A percentile compares a stretch with the other conserved stretches of the same genome.
phyloP scores from a whole-genome alignment of 768 basidiomycete genomes.

The Suillus luteus region DNA sequence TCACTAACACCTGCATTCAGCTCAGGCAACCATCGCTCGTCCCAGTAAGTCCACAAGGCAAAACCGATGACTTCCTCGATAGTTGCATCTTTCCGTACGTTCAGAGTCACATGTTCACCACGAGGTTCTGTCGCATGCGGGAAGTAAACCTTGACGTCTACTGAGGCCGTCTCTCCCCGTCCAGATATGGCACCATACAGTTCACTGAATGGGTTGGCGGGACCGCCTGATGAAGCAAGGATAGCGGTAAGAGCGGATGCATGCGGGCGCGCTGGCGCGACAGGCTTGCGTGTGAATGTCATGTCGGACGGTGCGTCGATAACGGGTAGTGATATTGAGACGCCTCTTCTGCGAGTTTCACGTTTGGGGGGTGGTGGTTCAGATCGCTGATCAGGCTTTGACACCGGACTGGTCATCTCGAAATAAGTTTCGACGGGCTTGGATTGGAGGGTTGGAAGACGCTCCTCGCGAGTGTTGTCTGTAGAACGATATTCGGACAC shows the following conservation, averaged over 20 bases:
- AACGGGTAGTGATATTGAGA: constrained; percentile 30
- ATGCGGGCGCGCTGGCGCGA: constrained; percentile 43
- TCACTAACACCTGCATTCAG: constrained; percentile 67
- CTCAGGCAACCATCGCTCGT: constrained; percentile 78
- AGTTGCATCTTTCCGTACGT: constrained; percentile 83
- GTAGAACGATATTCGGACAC: constrained; percentile 53
- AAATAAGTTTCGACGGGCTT: constrained; percentile 46
- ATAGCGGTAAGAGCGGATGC: constrained; percentile 74
- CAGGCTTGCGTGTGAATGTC: constrained; percentile 54
- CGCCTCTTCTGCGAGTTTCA: constrained; percentile 31
- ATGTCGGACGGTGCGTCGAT: constrained; percentile 28
- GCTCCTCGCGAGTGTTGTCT: constrained; percentile 31
- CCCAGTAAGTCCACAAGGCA: constrained; percentile 91
- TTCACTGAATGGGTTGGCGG: constrained; percentile 85
- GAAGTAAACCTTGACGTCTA: constrained; percentile 79
- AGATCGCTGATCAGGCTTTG: constrained; percentile 24
- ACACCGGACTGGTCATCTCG: constrained; percentile 54
- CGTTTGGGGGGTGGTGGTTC: constrained; percentile 24
- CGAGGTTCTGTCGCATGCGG: constrained; percentile 69
- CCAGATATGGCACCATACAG: constrained; percentile 86
- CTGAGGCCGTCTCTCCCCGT: constrained; percentile 62
- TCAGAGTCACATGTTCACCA: constrained; percentile 67
- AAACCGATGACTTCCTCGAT: constrained; percentile 97
- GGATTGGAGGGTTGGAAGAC: constrained; percentile 23
- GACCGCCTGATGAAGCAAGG: constrained; percentile 63